These are phyloP conservation scores for Teratosphaeria nubilosa DNA, from an alignment of 2,329 filamentous ascomycete genomes.

Conservation along the genomic window DNA sequence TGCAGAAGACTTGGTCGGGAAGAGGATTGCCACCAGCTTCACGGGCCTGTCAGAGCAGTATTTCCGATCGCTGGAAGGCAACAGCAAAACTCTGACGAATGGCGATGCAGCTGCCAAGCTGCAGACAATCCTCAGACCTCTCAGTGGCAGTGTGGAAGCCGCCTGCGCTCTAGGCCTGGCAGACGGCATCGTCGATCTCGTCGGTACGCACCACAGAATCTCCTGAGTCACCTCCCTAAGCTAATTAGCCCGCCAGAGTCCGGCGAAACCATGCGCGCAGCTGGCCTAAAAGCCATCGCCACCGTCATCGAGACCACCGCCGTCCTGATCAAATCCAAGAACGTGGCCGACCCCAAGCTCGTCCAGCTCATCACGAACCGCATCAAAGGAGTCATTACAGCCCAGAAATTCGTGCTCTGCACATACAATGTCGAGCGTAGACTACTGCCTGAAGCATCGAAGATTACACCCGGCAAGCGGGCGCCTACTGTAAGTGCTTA, in stretches of 20 bases:
- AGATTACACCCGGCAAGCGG: conserved; percentile 85
- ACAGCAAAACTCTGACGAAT: conserved; percentile 31
- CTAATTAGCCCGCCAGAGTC: conserved; percentile 54
- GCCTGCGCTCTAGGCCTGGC: conserved; percentile 92
- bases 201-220: conserved; percentile 53
- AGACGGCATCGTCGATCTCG: conserved; percentile 93
- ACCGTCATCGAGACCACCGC: conserved; percentile 84
- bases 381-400: conserved; percentile 88
- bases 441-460: conserved; percentile 55
- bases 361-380: conserved; percentile 77
- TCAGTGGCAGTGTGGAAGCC: conserved; percentile 83
- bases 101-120: conserved; percentile 18
- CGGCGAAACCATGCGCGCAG: conserved; percentile 94
- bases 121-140: background rate
- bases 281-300: conserved; percentile 85
- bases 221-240: background rate
- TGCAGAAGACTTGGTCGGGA: conserved; percentile 72
- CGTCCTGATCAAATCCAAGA: conserved; percentile 82
- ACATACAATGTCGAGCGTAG: conserved; percentile 83
- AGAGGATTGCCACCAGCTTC: conserved; percentile 93
- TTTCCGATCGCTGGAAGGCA: conserved; percentile 65
- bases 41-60: conserved; percentile 73
- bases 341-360: conserved; percentile 67
- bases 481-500: conserved; percentile 55
- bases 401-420: conserved; percentile 87